Conservation (phyloP, 768 basidiomycete genomes). For the Trametes meyenii region DNA sequence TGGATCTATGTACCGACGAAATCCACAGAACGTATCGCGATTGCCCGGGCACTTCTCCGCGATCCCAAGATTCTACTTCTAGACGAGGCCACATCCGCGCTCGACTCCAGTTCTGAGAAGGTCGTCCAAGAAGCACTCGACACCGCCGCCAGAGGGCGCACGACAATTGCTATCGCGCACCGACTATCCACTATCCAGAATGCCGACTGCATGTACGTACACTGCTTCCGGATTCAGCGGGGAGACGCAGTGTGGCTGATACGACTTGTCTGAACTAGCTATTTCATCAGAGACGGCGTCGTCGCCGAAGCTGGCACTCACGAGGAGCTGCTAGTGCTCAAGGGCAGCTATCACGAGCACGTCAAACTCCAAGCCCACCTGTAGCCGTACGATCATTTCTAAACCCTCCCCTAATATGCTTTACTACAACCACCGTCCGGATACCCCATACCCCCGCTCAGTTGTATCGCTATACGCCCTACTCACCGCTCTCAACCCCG, state of each 20-base stretch:
- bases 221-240: neutral
- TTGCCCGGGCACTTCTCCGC: conserved; percentile 84
- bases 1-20: neutral
- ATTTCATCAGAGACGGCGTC: conserved; percentile 85
- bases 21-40: conserved; percentile 64
- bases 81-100: conserved; percentile 68
- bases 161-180: conserved; percentile 92
- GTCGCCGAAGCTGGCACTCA: conserved; percentile 89
- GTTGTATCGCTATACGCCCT: too few species aligned
- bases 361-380: conserved; percentile 76
- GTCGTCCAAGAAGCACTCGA: conserved; percentile 92
- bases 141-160: conserved; percentile 83
- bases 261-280: conserved; percentile 44
- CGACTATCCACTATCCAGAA: conserved; percentile 58
- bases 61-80: conserved; percentile 81
- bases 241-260: neutral
- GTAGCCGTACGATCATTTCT: neutral
- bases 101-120: conserved; percentile 33
- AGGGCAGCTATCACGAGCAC: conserved; percentile 79
- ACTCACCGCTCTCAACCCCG: too few species aligned
- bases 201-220: conserved; percentile 44
- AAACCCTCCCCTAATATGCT: too few species aligned
- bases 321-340: conserved; percentile 68
- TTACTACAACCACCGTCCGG: too few species aligned
- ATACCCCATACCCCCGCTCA: too few species aligned